These are phyloP conservation scores for Phytopythium kandeliae DNA, from an alignment of 352 stramenopile genomes.

Conservation along the genomic window DNA sequence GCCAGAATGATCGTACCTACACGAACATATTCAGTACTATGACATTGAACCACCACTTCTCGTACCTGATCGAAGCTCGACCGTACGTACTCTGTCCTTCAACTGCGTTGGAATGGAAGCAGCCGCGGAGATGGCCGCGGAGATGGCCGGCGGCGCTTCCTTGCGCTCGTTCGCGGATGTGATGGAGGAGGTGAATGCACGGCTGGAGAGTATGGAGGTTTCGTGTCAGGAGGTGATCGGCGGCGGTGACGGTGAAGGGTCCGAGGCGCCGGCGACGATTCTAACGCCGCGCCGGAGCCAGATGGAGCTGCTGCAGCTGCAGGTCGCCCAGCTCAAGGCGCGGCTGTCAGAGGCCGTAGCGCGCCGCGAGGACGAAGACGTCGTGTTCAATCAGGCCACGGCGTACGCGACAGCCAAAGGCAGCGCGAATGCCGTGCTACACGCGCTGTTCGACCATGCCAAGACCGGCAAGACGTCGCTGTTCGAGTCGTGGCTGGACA, in stretches of 20 bases:
- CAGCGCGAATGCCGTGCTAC: constrained; percentile 64
- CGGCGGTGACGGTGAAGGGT: not conserved
- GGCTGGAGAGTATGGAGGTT: constrained; percentile 49
- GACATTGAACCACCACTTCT: too few relatives aligned
- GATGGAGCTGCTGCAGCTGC: constrained; percentile 35
- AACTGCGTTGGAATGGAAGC: too few relatives aligned
- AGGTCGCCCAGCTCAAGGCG: constrained; percentile 38
- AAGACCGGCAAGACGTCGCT: constrained; percentile 47
- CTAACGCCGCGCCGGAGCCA: constrained; percentile 5
- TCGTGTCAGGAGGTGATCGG: constrained; percentile 33
- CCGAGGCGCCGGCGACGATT: not conserved
- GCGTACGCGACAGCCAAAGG: constrained; percentile 62
- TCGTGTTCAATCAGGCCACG: constrained; percentile 49
- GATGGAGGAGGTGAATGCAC: constrained; percentile 33
- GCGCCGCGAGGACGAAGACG: constrained; percentile 58
- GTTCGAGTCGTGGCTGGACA: constrained; percentile 56
- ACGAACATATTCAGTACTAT: too few relatives aligned
- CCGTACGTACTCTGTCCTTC: too few relatives aligned
- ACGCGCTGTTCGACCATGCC: constrained; percentile 72
- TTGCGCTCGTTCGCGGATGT: constrained; percentile 18
- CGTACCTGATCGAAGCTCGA: too few relatives aligned
- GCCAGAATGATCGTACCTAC: too few relatives aligned
- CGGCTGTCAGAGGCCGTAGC: constrained; percentile 40
- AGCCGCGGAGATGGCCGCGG: too few relatives aligned
- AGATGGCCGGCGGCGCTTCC: not conserved